Percentiles rank a stretch among this genome's conserved stretches.
These are phyloP conservation scores for Camptophora hylomeconis DNA, from an alignment of 2,329 filamentous ascomycete species.

Conservation along the genomic window DNA sequence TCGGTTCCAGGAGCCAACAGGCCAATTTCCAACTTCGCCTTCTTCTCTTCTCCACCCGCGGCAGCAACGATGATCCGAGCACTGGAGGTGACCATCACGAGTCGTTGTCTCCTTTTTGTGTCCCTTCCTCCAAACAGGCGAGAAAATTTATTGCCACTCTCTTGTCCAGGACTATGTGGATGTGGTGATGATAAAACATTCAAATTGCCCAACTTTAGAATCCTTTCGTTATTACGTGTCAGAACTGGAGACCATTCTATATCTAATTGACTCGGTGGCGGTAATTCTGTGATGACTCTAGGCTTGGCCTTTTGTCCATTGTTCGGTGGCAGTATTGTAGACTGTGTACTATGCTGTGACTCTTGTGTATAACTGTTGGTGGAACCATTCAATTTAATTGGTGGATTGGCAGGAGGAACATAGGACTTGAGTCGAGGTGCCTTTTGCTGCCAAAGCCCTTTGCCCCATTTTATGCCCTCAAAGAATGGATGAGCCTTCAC, in stretches of 20 bases:
- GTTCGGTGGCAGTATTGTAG: slow-evolving; percentile 27
- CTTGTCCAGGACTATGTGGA: slow-evolving; percentile 59
- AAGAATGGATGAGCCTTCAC: slow-evolving; percentile 97
- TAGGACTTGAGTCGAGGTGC: slow-evolving; percentile 79
- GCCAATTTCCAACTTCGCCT: slow-evolving; percentile 84
- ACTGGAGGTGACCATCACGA: slow-evolving; percentile 91
- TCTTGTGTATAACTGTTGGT: slow-evolving; percentile 29
- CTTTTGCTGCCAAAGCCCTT: slow-evolving; percentile 75
- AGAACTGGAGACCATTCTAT: slow-evolving; percentile 98
- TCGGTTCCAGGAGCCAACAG: slow-evolving; percentile 60
- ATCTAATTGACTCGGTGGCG: slow-evolving; percentile 90
- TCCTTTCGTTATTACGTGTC: slow-evolving; percentile 80
- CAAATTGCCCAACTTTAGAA: slow-evolving; percentile 84
- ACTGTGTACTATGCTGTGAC: slow-evolving; percentile 22
- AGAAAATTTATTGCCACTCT: slow-evolving; percentile 59
- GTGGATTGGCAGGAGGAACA: slow-evolving; percentile 61
- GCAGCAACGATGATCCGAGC: slow-evolving; percentile 82
- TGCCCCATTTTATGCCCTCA: slow-evolving; percentile 71
- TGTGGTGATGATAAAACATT: slow-evolving; percentile 70
- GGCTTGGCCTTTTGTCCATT: slow-evolving; percentile 45
- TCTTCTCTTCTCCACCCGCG: slow-evolving; percentile 88
- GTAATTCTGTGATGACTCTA: slow-evolving; percentile 83
- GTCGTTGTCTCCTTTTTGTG: slow-evolving; percentile 79
- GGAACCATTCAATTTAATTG: slow-evolving; percentile 59
- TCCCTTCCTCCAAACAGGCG: slow-evolving; percentile 81